These are phyloP conservation scores for Podospora sp. DNA, from an alignment of 495 filamentous ascomycete genomes.

Conservation along the genomic window DNA sequence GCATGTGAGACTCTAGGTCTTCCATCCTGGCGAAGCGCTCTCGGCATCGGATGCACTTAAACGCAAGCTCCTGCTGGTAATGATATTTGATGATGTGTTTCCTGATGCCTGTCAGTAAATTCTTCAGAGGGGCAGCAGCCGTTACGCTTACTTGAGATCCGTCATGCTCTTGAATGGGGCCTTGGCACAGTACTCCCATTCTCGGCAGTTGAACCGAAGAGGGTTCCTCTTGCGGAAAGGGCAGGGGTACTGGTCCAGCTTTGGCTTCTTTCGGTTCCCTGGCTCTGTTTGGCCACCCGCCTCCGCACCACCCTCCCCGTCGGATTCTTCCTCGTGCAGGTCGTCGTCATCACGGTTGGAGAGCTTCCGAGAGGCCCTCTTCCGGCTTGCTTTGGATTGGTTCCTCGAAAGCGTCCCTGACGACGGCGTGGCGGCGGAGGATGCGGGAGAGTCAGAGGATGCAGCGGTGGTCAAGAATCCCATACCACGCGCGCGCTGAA, in stretches of 20 bases:
- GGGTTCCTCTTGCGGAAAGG: constrained; percentile 11
- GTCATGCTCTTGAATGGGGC: constrained; percentile 14
- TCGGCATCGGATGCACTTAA: not conserved
- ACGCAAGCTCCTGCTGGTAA: not conserved
- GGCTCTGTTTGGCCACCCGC: not conserved
- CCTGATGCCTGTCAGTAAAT: not conserved
- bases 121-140: not conserved
- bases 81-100: constrained; percentile 9
- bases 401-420: not conserved
- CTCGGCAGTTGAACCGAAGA: constrained; percentile 1
- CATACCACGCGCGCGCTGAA: not conserved
- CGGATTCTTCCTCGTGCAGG: not conserved
- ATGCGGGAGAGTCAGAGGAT: not conserved
- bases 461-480: not conserved
- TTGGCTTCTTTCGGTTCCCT: not conserved
- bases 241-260: constrained; percentile 11
- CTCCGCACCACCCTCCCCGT: not conserved
- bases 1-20: not conserved
- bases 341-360: not conserved
- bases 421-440: not conserved
- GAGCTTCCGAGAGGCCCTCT: not conserved
- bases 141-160: not conserved
- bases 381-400: not conserved
- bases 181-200: constrained; percentile 14
- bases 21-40: not conserved